Evolutionary conservation across 1,284 basidiomycete species (phyloP).

Genomic region (Papiliotrema laurentii): DNA sequence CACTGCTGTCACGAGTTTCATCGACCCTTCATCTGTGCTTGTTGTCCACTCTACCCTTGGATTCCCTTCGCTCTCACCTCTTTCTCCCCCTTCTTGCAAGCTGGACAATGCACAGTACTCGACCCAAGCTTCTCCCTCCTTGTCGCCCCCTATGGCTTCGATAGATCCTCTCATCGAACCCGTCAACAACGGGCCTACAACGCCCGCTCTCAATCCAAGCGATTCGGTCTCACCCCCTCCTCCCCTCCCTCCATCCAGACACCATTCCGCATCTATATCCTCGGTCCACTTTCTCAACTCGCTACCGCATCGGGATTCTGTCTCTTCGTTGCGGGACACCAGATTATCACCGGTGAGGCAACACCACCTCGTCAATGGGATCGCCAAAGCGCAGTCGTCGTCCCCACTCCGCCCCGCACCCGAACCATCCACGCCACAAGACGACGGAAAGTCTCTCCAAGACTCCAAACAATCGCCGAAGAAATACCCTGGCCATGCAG

Average conservation of each 20-base stretch:
- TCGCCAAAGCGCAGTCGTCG: conserved; percentile 1
- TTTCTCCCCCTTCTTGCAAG: too few species aligned
- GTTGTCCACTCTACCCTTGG: too few species aligned
- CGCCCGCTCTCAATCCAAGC: not conserved
- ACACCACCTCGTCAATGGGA: conserved; percentile 1
- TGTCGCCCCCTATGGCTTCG: not conserved
- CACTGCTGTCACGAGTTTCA: too few species aligned
- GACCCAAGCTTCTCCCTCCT: not conserved
- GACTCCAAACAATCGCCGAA: not conserved
- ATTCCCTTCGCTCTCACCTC: not conserved
- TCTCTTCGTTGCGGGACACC: conserved; percentile 2
- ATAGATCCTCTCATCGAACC: too few species aligned
- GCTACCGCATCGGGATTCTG: not conserved
- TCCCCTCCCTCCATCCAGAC: conserved; percentile 1
- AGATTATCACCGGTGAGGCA: not conserved
- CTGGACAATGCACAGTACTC: not conserved
- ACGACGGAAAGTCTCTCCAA: not conserved
- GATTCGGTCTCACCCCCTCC: not conserved
- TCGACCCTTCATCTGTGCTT: too few species aligned
- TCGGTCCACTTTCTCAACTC: conserved; percentile 10
- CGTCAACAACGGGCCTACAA: not conserved
- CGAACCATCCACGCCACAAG: not conserved
- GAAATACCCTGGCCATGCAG: not conserved
- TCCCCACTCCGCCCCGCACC: not conserved
- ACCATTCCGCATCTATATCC: conserved; percentile 12